A percentile compares a stretch with the other conserved stretches of the same genome.
These are phyloP conservation scores for Mortierella sp. DNA, from an alignment of 371 early-diverging fungal genomes.

Conservation along the genomic window DNA sequence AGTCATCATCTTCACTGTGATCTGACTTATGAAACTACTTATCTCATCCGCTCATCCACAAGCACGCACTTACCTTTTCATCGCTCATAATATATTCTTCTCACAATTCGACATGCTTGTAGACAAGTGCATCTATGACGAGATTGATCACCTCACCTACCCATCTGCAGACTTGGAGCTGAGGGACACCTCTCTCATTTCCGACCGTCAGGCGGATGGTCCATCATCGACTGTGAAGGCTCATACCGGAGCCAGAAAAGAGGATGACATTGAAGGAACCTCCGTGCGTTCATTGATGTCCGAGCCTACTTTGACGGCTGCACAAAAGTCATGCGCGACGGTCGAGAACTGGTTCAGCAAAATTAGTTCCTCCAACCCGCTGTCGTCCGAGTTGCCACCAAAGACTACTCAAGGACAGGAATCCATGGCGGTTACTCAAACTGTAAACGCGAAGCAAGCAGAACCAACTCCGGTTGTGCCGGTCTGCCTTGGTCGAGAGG, in stretches of 20 bases:
- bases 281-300: background rate
- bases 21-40: background rate
- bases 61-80: background rate
- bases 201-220: background rate
- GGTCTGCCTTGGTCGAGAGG: background rate
- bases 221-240: background rate
- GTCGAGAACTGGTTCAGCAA: background rate
- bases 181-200: background rate
- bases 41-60: background rate
- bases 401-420: background rate
- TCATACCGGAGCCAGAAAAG: background rate
- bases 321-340: background rate
- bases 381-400: background rate
- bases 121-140: conserved; percentile 12
- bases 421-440: background rate
- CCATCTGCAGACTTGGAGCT: background rate
- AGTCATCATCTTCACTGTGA: background rate
- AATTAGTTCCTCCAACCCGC: background rate
- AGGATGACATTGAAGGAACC: background rate
- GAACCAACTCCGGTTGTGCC: background rate
- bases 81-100: background rate
- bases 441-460: background rate
- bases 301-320: background rate
- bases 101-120: background rate
- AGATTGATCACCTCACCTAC: conserved; percentile 11